A percentile compares a stretch with the other conserved stretches of the same genome.
Conservation (phyloP, 768 basidiomycete genomes). For the Agaricus subrufescens region DNA sequence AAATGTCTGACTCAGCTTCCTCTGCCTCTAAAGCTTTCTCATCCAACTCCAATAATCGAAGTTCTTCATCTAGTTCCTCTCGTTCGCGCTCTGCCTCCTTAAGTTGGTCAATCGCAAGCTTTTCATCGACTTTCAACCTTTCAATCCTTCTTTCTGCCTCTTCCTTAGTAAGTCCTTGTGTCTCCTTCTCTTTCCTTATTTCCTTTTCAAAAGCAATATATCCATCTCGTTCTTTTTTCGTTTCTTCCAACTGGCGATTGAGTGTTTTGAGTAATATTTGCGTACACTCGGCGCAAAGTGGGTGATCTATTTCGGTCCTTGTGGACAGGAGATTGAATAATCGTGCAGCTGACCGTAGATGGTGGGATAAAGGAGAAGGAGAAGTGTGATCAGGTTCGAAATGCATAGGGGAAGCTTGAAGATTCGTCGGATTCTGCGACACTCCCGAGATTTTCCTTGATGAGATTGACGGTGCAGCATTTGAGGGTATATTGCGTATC, state of each 20-base stretch:
- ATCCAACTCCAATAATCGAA: conserved; percentile 66
- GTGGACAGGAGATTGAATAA: conserved; percentile 76
- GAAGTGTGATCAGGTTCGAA: conserved; percentile 50
- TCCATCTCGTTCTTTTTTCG: conserved; percentile 86
- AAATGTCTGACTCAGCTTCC: conserved; percentile 67
- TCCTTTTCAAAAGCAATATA: conserved; percentile 93
- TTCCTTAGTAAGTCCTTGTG: conserved; percentile 53
- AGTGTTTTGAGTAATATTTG: conserved; percentile 73
- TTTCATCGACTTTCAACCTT: conserved; percentile 65
- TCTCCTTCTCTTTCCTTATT: conserved; percentile 72
- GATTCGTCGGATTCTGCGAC: conserved; percentile 21
- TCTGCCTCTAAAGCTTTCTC: conserved; percentile 77
- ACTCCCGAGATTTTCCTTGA: conserved; percentile 37
- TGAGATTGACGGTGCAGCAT: conserved; percentile 35
- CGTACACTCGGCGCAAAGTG: conserved; percentile 93
- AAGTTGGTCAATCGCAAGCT: conserved; percentile 66
- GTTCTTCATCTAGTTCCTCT: conserved; percentile 68
- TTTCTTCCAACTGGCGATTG: conserved; percentile 81
- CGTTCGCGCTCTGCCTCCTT: conserved; percentile 74
- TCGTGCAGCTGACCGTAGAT: conserved; percentile 68
- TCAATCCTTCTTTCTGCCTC: conserved; percentile 73
- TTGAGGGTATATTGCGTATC: conserved; percentile 62
- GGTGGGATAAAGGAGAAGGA: conserved; percentile 74
- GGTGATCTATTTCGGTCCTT: conserved; percentile 83
- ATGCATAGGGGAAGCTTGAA: conserved; percentile 26